Conservation (phyloP, 345 rosid genomes). For the Corchorus olitorius region DNA sequence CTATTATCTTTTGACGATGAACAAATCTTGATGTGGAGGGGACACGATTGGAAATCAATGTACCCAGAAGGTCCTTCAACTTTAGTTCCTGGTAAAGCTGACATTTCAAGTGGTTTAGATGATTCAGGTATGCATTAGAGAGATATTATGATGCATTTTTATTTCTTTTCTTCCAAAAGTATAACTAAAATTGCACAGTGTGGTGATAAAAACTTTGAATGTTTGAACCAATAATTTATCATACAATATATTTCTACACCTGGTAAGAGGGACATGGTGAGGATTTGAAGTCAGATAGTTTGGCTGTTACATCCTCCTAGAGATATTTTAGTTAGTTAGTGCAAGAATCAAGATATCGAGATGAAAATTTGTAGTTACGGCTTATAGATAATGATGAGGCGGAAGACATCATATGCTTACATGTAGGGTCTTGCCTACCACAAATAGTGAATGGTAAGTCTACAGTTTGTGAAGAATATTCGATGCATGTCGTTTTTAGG, state of each 20-base stretch:
- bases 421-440: neutral
- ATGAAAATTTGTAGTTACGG: neutral
- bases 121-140: slow-evolving; percentile 44
- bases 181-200: neutral
- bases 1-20: slow-evolving; percentile 87
- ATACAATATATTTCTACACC: no score
- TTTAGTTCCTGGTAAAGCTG: slow-evolving; percentile 34
- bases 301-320: neutral
- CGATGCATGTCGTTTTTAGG: neutral
- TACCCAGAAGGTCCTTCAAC: slow-evolving; percentile 43
- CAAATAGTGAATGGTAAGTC: neutral
- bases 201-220: no score
- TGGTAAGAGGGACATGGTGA: neutral
- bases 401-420: neutral
- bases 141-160: neutral
- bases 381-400: slow-evolving; percentile 6
- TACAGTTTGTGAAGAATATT: neutral
- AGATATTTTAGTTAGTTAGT: slow-evolving; percentile 6
- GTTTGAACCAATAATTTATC: no score
- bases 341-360: slow-evolving; percentile 1
- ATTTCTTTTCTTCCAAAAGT: neutral
- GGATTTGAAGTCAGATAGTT: slow-evolving; percentile 5
- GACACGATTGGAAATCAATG: slow-evolving; percentile 75
- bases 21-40: slow-evolving; percentile 94
- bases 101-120: slow-evolving; percentile 26